Evolutionary conservation across 2,329 filamentous ascomycete genomes (phyloP).

Genomic region (Helicocarpus griseus): DNA sequence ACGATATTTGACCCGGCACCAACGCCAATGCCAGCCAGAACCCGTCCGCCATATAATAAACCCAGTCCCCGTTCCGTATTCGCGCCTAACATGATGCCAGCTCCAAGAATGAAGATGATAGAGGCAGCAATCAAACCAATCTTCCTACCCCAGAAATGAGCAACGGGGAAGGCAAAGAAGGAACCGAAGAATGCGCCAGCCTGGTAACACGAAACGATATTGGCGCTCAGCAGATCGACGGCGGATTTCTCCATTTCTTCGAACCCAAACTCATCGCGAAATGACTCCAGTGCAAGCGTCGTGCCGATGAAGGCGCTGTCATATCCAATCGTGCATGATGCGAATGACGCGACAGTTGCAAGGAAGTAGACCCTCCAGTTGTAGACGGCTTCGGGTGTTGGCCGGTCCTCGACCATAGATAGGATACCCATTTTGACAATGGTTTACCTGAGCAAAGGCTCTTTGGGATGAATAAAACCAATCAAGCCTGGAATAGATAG

Average conservation of each 20-base stretch:
- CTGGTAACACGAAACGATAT: conserved; percentile 74
- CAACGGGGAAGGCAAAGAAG: conserved; percentile 56
- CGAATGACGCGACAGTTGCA: conserved; percentile 46
- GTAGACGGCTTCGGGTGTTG: conserved; percentile 49
- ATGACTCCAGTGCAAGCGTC: conserved; percentile 61
- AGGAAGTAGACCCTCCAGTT: conserved; percentile 51
- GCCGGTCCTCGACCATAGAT: conserved; percentile 36
- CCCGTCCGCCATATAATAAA: conserved; percentile 47
- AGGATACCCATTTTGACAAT: conserved; percentile 33
- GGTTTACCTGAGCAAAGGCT: too few relatives aligned
- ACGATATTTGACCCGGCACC: conserved; percentile 48
- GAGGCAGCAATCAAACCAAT: conserved; percentile 53
- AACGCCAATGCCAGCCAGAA: conserved; percentile 48
- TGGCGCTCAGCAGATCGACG: conserved; percentile 56
- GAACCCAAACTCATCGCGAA: conserved; percentile 59
- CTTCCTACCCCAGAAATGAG: conserved; percentile 58
- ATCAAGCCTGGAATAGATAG: too few relatives aligned
- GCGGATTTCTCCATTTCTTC: conserved; percentile 36
- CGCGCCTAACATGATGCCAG: conserved; percentile 62
- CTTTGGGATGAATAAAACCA: too few relatives aligned
- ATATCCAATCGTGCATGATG: conserved; percentile 51
- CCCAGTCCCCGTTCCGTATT: conserved; percentile 54
- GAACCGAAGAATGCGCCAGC: conserved; percentile 76
- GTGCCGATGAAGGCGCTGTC: conserved; percentile 73
- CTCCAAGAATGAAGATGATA: conserved; percentile 58